Evolutionary conservation across 2,329 filamentous ascomycete genomes (phyloP).

Genomic region (Fusarium concolor): DNA sequence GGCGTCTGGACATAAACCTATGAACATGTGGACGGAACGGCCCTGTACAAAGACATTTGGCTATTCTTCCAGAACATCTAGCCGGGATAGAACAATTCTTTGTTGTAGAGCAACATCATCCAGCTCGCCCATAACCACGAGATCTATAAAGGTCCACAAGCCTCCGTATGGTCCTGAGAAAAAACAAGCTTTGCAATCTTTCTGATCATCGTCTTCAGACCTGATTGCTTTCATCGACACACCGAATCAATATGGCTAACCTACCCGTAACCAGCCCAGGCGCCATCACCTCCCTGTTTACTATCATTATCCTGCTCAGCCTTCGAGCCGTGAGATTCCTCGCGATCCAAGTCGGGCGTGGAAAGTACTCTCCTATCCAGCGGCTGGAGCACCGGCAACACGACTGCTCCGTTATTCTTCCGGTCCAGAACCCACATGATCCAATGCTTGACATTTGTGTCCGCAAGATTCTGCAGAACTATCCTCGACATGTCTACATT

Average conservation of each 20-base stretch:
- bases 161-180: no score
- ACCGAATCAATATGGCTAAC: not conserved
- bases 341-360: not conserved
- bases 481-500: slow-evolving; percentile 7
- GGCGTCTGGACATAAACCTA: not conserved
- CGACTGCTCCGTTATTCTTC: slow-evolving; percentile 24
- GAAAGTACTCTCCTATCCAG: not conserved
- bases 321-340: not conserved
- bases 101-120: not conserved
- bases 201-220: no score
- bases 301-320: not conserved
- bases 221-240: not conserved
- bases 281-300: not conserved
- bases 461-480: slow-evolving; percentile 19
- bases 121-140: not conserved
- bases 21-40: not conserved
- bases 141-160: not conserved
- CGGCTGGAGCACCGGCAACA: fast-evolving
- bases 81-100: not conserved
- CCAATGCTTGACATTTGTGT: not conserved
- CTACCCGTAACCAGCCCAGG: not conserved
- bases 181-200: not conserved
- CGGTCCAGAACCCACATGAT: not conserved
- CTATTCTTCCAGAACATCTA: no score
- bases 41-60: not conserved